phyloP scores from a whole-genome alignment of 225 moss, liverwort and hornwort species.

The Bryoerythrophyllum caledonicum region DNA sequence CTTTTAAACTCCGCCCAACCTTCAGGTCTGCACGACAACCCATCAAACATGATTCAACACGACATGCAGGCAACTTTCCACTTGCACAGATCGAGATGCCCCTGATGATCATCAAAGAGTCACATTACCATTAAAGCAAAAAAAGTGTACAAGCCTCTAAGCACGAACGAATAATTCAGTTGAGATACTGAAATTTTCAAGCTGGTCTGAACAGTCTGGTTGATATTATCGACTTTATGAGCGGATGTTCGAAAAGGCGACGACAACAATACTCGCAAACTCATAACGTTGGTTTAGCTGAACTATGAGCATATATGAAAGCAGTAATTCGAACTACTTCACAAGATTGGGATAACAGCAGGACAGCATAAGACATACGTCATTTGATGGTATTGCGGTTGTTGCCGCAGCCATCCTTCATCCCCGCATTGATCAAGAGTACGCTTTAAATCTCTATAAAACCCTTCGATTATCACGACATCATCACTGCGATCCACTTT shows the following conservation, averaged over 20 bases:
- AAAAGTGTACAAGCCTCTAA: background rate
- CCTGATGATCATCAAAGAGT: background rate
- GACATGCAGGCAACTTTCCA: slow-evolving; percentile 14
- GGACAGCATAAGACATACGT: slow-evolving; percentile 51
- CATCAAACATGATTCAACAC: slow-evolving; percentile 21
- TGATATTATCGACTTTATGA: background rate
- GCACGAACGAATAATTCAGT: background rate
- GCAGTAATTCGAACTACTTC: slow-evolving; percentile 9
- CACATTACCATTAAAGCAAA: background rate
- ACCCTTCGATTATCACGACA: slow-evolving; percentile 63
- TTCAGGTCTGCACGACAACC: slow-evolving; percentile 50
- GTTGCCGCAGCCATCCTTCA: slow-evolving; percentile 51
- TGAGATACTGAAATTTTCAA: background rate
- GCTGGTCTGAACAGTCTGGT: background rate
- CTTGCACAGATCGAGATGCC: slow-evolving; percentile 5
- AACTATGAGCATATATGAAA: slow-evolving; percentile 5
- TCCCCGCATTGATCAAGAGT: slow-evolving; percentile 68
- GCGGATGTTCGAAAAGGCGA: background rate
- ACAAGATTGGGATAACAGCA: slow-evolving; percentile 2
- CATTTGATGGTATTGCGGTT: slow-evolving; percentile 23
- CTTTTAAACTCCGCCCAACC: slow-evolving; percentile 59
- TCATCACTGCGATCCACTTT: slow-evolving; percentile 80
- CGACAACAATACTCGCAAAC: background rate
- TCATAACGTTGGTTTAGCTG: background rate
- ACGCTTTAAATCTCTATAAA: slow-evolving; percentile 61